These are phyloP conservation scores for Pseudocercospora crystallina DNA, from an alignment of 2,329 filamentous ascomycete genomes.

Conservation along the genomic window DNA sequence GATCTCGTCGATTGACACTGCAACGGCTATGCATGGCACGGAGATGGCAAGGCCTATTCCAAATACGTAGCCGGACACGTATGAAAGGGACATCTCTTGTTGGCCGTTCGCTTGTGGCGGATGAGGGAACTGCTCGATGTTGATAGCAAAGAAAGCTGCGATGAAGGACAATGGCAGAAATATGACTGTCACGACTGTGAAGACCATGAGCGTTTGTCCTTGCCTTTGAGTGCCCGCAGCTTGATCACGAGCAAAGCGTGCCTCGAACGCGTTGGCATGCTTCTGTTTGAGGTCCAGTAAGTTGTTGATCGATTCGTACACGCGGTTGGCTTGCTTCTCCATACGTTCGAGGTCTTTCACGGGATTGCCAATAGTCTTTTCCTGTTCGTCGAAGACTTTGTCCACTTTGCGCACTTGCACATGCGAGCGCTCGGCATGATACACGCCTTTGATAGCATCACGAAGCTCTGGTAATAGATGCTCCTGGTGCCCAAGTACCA, in stretches of 20 bases:
- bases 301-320: slow-evolving; percentile 61
- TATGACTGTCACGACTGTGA: slow-evolving; percentile 60
- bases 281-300: slow-evolving; percentile 69
- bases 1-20: slow-evolving; percentile 21
- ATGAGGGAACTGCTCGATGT: slow-evolving; percentile 50
- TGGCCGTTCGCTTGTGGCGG: slow-evolving; percentile 17
- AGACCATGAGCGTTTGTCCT: slow-evolving; percentile 58
- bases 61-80: slow-evolving; percentile 58
- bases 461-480: slow-evolving; percentile 51
- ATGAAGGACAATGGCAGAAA: slow-evolving; percentile 59
- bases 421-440: slow-evolving; percentile 33
- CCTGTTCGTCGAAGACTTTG: slow-evolving; percentile 57
- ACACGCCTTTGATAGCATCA: slow-evolving; percentile 41
- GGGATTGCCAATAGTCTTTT: slow-evolving; percentile 53
- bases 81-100: slow-evolving; percentile 38
- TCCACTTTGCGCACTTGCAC: slow-evolving; percentile 46
- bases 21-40: slow-evolving; percentile 36
- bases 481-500: slow-evolving; percentile 53
- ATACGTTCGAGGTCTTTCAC: slow-evolving; percentile 59
- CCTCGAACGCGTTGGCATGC: slow-evolving; percentile 67
- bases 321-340: slow-evolving; percentile 61
- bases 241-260: slow-evolving; percentile 61
- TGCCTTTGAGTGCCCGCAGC: slow-evolving; percentile 61
- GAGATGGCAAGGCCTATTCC: slow-evolving; percentile 56
- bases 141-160: slow-evolving; percentile 56